A percentile compares a stretch with the other conserved stretches of the same genome.
Conservation (phyloP, 352 stramenopile species). For the Paralagenidium karlingii region DNA sequence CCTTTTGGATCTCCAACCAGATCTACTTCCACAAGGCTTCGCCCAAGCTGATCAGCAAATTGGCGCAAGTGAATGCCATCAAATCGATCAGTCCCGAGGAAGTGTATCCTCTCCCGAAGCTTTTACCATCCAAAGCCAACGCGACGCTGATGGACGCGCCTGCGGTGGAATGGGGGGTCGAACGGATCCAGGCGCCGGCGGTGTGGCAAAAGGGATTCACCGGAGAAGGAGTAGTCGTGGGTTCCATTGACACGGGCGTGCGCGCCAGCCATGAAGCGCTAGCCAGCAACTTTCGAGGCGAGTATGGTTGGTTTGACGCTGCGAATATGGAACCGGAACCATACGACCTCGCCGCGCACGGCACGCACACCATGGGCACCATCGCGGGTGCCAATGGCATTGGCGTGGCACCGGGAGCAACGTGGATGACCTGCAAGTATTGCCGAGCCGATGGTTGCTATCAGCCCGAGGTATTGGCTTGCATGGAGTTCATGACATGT, state of each 20-base stretch:
- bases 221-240: conserved; percentile 5
- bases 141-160: background rate
- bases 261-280: conserved; percentile 4
- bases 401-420: conserved; percentile 10
- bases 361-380: conserved; percentile 18
- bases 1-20: conserved; percentile 40
- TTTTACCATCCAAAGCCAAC: background rate
- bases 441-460: conserved; percentile 7
- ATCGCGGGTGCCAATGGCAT: conserved; percentile 13
- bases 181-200: conserved; percentile 1
- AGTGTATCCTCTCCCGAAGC: conserved; percentile 1
- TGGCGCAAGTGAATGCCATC: conserved; percentile 2
- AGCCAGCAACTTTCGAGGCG: conserved; percentile 9
- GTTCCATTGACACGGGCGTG: conserved; percentile 9
- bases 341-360: conserved; percentile 16
- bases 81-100: conserved; percentile 1
- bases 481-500: conserved; percentile 13
- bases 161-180: conserved; percentile 4
- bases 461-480: conserved; percentile 7
- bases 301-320: conserved; percentile 36
- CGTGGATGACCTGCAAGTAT: conserved; percentile 18
- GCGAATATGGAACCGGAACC: conserved; percentile 15
- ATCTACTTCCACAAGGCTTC: conserved; percentile 19
- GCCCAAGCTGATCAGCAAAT: conserved; percentile 12
- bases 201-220: conserved; percentile 4